A percentile compares a stretch with the other conserved stretches of the same genome.
Evolutionary conservation across 306 rosid species (phyloP).

Genomic region (Gleditsia sinensis): DNA sequence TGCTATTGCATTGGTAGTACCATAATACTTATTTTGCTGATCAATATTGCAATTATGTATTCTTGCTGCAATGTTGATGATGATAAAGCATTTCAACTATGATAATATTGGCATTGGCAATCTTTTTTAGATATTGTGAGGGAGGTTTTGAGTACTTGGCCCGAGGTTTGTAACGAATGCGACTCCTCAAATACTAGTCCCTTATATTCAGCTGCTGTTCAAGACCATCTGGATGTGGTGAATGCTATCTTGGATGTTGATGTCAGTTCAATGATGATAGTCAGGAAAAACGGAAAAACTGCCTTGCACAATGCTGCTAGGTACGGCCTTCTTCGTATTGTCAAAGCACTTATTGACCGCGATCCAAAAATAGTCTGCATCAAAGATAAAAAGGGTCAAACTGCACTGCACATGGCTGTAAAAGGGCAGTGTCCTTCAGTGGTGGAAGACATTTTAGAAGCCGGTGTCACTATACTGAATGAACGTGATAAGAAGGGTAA

Average conservation of each 20-base stretch:
- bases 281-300: constrained; percentile 94
- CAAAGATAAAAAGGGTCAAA: constrained; percentile 94
- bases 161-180: constrained; percentile 71
- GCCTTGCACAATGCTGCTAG: constrained; percentile 82
- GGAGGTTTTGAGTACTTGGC: constrained; percentile 69
- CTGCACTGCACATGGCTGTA: constrained; percentile 96
- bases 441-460: constrained; percentile 74
- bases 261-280: constrained; percentile 57
- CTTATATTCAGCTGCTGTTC: constrained; percentile 79
- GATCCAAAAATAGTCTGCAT: constrained; percentile 70
- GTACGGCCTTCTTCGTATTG: constrained; percentile 67
- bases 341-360: constrained; percentile 59
- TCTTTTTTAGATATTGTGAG: constrained; percentile 71
- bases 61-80: background rate
- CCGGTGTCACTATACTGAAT: constrained; percentile 62
- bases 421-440: constrained; percentile 71
- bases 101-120: constrained; percentile 3
- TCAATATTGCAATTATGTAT: background rate
- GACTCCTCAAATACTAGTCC: constrained; percentile 89
- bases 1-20: background rate
- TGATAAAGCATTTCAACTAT: background rate
- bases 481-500: constrained; percentile 94
- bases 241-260: constrained; percentile 82
- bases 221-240: constrained; percentile 80
- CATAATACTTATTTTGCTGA: background rate